Evolutionary conservation across 2,329 filamentous ascomycete species (phyloP), one percentile per base, ranked within the genome.

Genomic region (Neofusicoccum cordaticola): DNA sequence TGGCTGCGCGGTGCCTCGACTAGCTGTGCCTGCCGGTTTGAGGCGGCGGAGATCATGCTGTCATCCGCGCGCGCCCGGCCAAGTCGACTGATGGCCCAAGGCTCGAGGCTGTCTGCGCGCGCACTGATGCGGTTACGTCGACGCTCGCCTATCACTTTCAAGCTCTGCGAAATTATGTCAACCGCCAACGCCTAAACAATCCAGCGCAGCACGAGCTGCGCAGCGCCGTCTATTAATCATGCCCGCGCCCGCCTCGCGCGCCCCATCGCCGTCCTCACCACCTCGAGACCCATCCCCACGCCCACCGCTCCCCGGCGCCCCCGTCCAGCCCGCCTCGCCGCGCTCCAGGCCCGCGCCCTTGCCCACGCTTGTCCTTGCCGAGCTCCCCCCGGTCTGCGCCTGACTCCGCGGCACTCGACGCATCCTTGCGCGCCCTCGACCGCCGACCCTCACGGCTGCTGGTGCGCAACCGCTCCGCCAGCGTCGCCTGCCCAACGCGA

Each of bases 111-210:
- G 56, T 37, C 27, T 39, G 17, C 44, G 56, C 42, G 56, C 22
- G 56, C 44, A 62, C 58, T 51, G 58, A 62, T 62, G 45, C 47
- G 39, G 61, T 63, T 63, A 63, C 61, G 50, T 63, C 50, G 61
- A 52, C 61, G 48, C 48, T 63, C 61, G 61, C 48, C 61, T 63
- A 63, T 63, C 61, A 63, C 61, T 53, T 35, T 53, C 61, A 47
- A 53, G 61, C 48, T 53, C 62, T 35, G 62, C 62, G 62, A 58
- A 58, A 64, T 64, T 58, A 58, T 58, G 51, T 64, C 52, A 48
- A 64, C 62, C 44, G 62, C 62, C 51, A 57, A 56, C 50, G 41
- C 42, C 62, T 53, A 57, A 50, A 51, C 62, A 47, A 47, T 60
- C 56, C 56, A 60, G 56, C 41, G 58, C 57, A 19, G 42, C 57